Conservation (phyloP, 2,329 filamentous ascomycete species). For the Apiospora aurea region DNA sequence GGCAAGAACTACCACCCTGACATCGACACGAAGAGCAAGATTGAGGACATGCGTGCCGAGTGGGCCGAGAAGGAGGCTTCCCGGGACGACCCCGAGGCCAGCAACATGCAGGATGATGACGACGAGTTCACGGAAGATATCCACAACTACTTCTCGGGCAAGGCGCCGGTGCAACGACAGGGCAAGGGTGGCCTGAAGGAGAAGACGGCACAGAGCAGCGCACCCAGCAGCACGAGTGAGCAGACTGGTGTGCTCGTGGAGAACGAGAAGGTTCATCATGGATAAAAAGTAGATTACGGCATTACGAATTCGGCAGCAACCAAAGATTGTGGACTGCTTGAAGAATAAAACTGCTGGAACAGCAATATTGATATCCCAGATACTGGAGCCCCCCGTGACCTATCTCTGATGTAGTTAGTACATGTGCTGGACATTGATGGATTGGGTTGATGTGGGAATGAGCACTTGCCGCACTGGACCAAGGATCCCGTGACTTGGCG, state of each 20-base stretch:
- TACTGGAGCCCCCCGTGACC: neutral
- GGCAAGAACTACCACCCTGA: constrained; percentile 85
- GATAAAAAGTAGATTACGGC: neutral
- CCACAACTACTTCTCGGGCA: constrained; percentile 58
- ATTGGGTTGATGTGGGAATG: neutral
- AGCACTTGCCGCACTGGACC: neutral
- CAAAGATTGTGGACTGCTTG: neutral
- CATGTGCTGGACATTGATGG: neutral
- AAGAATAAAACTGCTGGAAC: neutral
- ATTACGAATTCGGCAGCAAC: constrained; percentile 6
- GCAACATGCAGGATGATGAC: constrained; percentile 50
- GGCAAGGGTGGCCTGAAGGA: constrained; percentile 33
- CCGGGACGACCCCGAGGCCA: constrained; percentile 56
- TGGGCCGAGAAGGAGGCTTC: constrained; percentile 62
- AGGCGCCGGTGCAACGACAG: constrained; percentile 20
- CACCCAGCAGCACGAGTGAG: constrained; percentile 9
- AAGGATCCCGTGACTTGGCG: constrained; percentile 9
- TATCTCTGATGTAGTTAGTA: neutral
- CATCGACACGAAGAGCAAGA: constrained; percentile 82
- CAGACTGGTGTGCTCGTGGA: neutral
- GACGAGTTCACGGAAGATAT: constrained; percentile 61
- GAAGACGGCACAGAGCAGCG: constrained; percentile 30
- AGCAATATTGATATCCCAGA: neutral
- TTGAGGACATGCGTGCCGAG: constrained; percentile 77
- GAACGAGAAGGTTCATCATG: neutral